Conservation (phyloP, 495 filamentous ascomycete species). For the Diplogelasinospora grovesii region DNA sequence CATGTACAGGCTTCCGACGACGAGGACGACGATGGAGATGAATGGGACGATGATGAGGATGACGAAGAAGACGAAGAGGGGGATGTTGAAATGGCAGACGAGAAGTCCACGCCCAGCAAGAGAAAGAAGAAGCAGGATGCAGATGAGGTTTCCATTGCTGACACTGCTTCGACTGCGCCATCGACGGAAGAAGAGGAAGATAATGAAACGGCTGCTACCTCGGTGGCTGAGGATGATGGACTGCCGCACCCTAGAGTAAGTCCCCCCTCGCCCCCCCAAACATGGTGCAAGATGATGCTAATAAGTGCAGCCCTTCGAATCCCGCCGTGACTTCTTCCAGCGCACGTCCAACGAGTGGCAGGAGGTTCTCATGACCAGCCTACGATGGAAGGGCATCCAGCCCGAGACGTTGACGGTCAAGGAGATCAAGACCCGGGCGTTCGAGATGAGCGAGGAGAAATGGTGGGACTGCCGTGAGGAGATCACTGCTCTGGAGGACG, state of each 20-base stretch:
- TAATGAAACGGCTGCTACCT: conserved; percentile 38
- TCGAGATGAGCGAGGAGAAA: conserved; percentile 83
- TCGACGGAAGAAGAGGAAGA: conserved; percentile 37
- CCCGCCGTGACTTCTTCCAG: conserved; percentile 82
- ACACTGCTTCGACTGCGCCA: conserved; percentile 22
- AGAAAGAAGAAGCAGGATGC: conserved; percentile 39
- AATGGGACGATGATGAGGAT: conserved; percentile 64
- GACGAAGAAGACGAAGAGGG: conserved; percentile 50
- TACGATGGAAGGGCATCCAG: conserved; percentile 52
- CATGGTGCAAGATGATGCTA: conserved; percentile 8
- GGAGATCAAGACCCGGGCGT: conserved; percentile 84
- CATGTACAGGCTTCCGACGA: conserved; percentile 52
- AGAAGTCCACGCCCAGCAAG: conserved; percentile 34
- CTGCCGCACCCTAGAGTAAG: conserved; percentile 52
- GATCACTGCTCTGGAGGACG: conserved; percentile 85
- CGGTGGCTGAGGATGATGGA: conserved; percentile 47
- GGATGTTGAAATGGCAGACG: conserved; percentile 38
- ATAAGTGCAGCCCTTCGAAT: conserved; percentile 80
- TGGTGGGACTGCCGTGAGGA: conserved; percentile 99
- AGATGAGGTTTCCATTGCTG: conserved; percentile 28
- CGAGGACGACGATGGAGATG: conserved; percentile 63
- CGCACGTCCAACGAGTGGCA: conserved; percentile 90
- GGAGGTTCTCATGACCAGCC: conserved; percentile 63
- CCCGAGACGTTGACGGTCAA: conserved; percentile 67
- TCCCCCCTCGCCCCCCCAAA: not conserved